phyloP scores from a whole-genome alignment of 1,139 yeast species.

The Kurtzmaniella natalensis region DNA sequence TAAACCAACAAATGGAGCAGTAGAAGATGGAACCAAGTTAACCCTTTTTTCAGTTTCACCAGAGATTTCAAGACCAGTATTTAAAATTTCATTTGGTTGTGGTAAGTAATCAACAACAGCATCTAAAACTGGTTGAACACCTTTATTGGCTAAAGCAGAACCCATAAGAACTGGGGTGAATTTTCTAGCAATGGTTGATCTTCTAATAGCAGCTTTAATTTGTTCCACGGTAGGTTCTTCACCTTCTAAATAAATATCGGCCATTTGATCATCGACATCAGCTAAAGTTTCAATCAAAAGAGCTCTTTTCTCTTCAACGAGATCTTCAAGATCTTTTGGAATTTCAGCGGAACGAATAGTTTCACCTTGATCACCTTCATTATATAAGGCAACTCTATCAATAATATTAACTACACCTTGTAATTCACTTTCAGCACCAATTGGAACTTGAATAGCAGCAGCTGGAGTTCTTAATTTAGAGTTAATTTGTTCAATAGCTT shows the following conservation, averaged over 20 bases:
- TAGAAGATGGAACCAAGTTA: conserved; percentile 66
- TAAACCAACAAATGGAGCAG: conserved; percentile 85
- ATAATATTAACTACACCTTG: conserved; percentile 90
- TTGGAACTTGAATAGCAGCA: conserved; percentile 97
- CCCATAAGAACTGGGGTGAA: conserved; percentile 99
- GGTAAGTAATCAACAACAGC: conserved; percentile 96
- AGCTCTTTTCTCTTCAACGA: conserved; percentile 82
- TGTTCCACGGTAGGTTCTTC: conserved; percentile 80
- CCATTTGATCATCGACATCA: conserved; percentile 96
- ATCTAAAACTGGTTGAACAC: conserved; percentile 91
- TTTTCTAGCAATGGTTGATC: conserved; percentile 93
- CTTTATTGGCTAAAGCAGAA: conserved; percentile 93
- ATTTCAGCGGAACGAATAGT: conserved; percentile 54
- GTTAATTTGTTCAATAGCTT: conserved; percentile 88
- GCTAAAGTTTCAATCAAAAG: conserved; percentile 88
- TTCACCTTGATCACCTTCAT: conserved; percentile 94
- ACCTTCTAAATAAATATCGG: conserved; percentile 88
- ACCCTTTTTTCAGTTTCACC: conserved; percentile 66
- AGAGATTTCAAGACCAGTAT: conserved; percentile 79
- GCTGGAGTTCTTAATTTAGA: conserved; percentile 86
- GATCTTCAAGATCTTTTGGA: conserved; percentile 69
- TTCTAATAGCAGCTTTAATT: conserved; percentile 82
- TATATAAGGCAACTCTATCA: conserved; percentile 79
- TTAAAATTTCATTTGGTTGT: conserved; percentile 87
- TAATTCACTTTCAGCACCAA: conserved; percentile 83